Percentiles rank a stretch among this genome's conserved stretches.
Conservation (phyloP, 805 yeast species). For the Debaryomyces maramus region DNA sequence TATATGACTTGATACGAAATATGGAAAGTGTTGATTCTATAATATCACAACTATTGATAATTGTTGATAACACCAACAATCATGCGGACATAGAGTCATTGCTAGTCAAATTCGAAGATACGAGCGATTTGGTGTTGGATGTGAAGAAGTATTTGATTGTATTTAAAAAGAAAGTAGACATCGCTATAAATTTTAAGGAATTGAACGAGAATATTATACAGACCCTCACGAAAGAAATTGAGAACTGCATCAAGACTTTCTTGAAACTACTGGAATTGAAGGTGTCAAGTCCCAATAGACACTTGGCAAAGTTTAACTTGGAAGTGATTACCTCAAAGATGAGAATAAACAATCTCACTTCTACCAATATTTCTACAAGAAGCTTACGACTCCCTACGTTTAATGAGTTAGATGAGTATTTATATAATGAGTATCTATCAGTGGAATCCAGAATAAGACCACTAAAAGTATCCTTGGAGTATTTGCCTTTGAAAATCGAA, state of each 20-base stretch:
- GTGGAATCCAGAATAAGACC: conserved; percentile 49
- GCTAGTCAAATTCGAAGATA: conserved; percentile 25
- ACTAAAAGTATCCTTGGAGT: conserved; percentile 49
- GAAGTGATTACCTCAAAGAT: conserved; percentile 21
- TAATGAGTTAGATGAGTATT: conserved; percentile 25
- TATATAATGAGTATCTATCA: conserved; percentile 43
- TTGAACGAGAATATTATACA: conserved; percentile 23
- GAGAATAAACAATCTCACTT: conserved; percentile 19
- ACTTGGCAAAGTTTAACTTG: conserved; percentile 17
- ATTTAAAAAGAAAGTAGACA: conserved; percentile 24
- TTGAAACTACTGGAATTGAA: conserved; percentile 17
- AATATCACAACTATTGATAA: conserved; percentile 19
- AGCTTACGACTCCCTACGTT: conserved; percentile 31
- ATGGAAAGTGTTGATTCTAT: conserved; percentile 25
- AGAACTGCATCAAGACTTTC: conserved; percentile 20
- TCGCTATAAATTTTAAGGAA: conserved; percentile 29
- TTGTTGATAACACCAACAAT: conserved; percentile 4
- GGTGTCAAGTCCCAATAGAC: conserved; percentile 17
- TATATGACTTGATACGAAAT: conserved; percentile 18
- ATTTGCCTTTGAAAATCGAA: conserved; percentile 51
- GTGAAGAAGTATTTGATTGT: conserved; percentile 20
- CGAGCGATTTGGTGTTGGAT: conserved; percentile 26
- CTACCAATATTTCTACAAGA: conserved; percentile 14
- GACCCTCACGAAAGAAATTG: conserved; percentile 26
- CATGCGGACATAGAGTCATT: conserved; percentile 9